Percentiles rank a stretch among this genome's conserved stretches.
Conservation (phyloP, 345 rosid species). For the Rhizophora mangle region DNA sequence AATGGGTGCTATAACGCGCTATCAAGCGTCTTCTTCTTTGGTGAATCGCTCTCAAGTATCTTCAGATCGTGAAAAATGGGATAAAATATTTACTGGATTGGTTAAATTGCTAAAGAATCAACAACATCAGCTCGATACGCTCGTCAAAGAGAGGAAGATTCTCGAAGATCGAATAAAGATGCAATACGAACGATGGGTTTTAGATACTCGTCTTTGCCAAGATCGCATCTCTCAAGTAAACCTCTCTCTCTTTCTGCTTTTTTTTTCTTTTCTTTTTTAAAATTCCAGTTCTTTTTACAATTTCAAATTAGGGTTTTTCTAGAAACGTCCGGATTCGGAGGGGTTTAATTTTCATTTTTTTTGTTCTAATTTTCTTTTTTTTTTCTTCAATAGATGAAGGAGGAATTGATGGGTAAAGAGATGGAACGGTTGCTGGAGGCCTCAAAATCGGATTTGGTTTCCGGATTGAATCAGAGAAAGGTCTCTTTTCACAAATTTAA, state of each 20-base stretch:
- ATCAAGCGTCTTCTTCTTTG: background rate
- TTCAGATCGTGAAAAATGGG: constrained; percentile 57
- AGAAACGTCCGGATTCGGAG: constrained; percentile 10
- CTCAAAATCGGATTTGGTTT: constrained; percentile 49
- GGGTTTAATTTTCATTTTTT: background rate
- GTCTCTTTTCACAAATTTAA: constrained; percentile 45
- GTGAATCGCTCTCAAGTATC: constrained; percentile 21
- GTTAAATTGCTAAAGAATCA: constrained; percentile 51
- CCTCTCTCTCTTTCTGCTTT: background rate
- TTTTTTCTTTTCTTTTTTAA: background rate
- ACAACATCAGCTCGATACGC: constrained; percentile 61
- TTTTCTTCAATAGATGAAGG: constrained; percentile 39
- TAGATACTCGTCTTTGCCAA: constrained; percentile 45
- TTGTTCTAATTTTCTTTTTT: background rate
- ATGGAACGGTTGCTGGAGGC: constrained; percentile 43
- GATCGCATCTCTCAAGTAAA: constrained; percentile 52
- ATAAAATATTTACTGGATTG: constrained; percentile 42
- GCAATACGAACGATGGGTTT: constrained; percentile 43
- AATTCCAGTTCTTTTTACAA: constrained; percentile 11
- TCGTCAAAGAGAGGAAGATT: constrained; percentile 52
- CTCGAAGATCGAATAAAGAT: constrained; percentile 50
- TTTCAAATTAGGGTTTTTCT: constrained; percentile 33
- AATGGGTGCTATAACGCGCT: too few species aligned
- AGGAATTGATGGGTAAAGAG: constrained; percentile 39
- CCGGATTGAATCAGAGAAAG: constrained; percentile 57